Evolutionary conservation across 768 basidiomycete species (phyloP), one percentile per base, ranked within the genome.

Genomic region (Macrolepiota fuliginosa): DNA sequence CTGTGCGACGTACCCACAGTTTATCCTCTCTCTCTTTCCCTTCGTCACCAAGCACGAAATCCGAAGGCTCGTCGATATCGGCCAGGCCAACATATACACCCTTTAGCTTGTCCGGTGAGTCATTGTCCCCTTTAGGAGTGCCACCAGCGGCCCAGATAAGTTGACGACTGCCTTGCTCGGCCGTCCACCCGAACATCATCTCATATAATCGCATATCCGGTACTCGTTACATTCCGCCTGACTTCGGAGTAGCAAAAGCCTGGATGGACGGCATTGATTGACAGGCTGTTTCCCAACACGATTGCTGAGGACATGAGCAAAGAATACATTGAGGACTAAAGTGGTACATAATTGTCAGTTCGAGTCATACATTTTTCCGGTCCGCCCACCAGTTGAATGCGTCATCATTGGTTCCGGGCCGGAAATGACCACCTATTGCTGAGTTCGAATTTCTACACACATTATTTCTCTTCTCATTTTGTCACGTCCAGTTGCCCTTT

Each of bases 181-280:
- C 64, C 0, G 79, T 70, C 19, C 71, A 71, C 2, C 76, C 79
- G 0, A 83, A 24, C 1, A 71, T 13, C 10, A 56, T 67, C 45
- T n/a, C 1, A 25, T 27, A 39, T 11, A 52, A 11, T 29, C 32
- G 19, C n/a, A 42, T 2, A 1, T 4, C 2, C 5, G 29, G 37
- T n/a, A 36, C 24, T 29, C 11, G 4, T 12, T 3, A 6, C 13
- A 6, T 62, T 62, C 17, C 70, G 64, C 0, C 68, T 65, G 1
- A 82, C 65, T 36, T 74, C 70, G 1, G 79, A 80, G 39, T 70
- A 54, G 64, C 79, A 81, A 60, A 72, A 78, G 2, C 80, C 80
- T 22, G 82, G 82, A 49, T 77, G 76, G n/a, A 77, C 74, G 19
- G 70, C 50, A 62, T 76, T 72, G 49, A 77, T 71, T 73, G 19